Percentiles rank a stretch among this genome's conserved stretches.
Conservation (phyloP, 495 filamentous ascomycete species). For the Talaromyces liani region DNA sequence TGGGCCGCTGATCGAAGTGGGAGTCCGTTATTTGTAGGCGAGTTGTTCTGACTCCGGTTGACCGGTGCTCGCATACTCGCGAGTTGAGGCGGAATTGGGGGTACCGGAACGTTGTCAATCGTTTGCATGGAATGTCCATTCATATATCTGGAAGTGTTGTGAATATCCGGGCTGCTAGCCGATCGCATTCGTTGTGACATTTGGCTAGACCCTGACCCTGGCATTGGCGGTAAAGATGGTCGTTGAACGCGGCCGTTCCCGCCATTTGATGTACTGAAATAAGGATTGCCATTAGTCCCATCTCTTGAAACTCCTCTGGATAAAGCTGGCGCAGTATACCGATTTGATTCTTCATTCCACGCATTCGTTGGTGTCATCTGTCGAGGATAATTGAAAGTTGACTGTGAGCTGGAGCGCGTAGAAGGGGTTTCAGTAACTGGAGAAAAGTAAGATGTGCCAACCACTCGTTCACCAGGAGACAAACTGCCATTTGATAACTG, state of each 20-base stretch:
- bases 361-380: constrained; percentile 53
- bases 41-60: constrained; percentile 62
- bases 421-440: constrained; percentile 81
- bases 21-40: constrained; percentile 46
- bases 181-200: constrained; percentile 54
- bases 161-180: constrained; percentile 64
- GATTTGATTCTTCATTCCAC: constrained; percentile 60
- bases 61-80: constrained; percentile 51
- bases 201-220: constrained; percentile 41
- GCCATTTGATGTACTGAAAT: constrained; percentile 27
- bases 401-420: constrained; percentile 72
- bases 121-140: constrained; percentile 57
- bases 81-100: constrained; percentile 55
- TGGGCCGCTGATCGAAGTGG: constrained; percentile 39
- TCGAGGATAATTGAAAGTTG: constrained; percentile 70
- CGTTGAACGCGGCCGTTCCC: constrained; percentile 64
- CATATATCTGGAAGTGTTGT: constrained; percentile 44
- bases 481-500: constrained; percentile 45
- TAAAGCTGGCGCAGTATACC: constrained; percentile 82
- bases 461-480: constrained; percentile 42
- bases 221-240: constrained; percentile 76
- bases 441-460: constrained; percentile 83
- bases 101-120: constrained; percentile 58
- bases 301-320: constrained; percentile 73
- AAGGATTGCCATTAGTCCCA: constrained; percentile 53